Base-by-base conservation (phyloP, 78 protist genomes). In the Dictyostelium purpureum region DNA sequence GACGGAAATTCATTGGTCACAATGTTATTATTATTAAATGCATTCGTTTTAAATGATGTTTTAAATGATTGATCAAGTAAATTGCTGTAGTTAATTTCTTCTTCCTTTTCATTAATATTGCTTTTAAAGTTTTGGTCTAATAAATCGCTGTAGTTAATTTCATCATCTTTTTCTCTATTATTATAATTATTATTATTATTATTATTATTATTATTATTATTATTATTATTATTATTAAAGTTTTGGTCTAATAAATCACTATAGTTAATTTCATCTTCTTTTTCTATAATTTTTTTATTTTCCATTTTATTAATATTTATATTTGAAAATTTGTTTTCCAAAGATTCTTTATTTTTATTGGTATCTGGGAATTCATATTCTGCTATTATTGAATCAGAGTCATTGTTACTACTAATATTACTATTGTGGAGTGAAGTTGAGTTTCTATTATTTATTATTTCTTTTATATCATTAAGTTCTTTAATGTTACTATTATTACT, bases 1-100 rank as follows among this genome's bases (percentile, higher is more conserved):
- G 75, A 67, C 18, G 75, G 75, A 67, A 67, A 67, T 67, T 67
- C 75, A 24, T 24, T 70, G 26, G 14, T 43, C n/a, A n/a, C n/a
- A 18, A 33, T 16, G 19, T 9, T 14, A 75, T 47, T 75, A 33
- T 26, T 51, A 9, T 69, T 69, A n/a, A 67, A 67, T 7, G 75
- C 75, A 38, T 35, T 40, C 0, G 75, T 67, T 21, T 67, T 67
- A 16, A 67, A 67, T 38, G 75, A 26, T 38, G 75, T 4, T 35
- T 35, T 43, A 67, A 38, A 67, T 21, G 45, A 40, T 33, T 37
- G 31, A 51, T 74, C 80, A 12, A 74, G 31, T 74, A 74, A 6
- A 49, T 74, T 65, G 33, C 80, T 74, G 18, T 51, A 74, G 33
- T 74, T 54, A 24, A 74, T 74, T 49, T 49, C 65, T 49, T 74